Evolutionary conservation across 2,329 filamentous ascomycete genomes (phyloP).

Genomic region (Phoma sp.): DNA sequence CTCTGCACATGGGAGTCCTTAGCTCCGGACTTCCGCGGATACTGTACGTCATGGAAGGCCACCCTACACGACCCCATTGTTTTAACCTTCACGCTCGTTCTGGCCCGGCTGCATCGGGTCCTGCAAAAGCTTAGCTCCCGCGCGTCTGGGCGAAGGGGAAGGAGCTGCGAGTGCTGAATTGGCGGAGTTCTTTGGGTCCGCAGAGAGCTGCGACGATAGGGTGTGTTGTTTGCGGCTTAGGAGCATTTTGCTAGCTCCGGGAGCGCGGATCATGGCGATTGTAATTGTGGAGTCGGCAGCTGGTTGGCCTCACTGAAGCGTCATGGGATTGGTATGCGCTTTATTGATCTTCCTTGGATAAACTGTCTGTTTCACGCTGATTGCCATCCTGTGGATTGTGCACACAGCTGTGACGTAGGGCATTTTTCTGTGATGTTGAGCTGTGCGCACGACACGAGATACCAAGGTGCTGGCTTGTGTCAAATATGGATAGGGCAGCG

Average conservation of each 20-base stretch:
- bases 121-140: neutral
- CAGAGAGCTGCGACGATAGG: neutral
- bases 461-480: neutral
- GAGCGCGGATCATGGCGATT: constrained; percentile 9
- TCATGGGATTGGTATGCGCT: constrained; percentile 3
- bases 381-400: neutral
- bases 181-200: neutral
- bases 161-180: neutral
- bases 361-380: neutral
- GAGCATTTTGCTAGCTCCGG: neutral
- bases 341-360: constrained; percentile 2
- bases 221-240: constrained; percentile 2
- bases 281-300: neutral
- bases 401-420: constrained; percentile 1
- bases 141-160: neutral
- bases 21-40: constrained; percentile 16
- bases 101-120: constrained; percentile 4
- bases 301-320: neutral
- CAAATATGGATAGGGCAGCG: constrained; percentile 6
- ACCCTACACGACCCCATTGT: constrained; percentile 2
- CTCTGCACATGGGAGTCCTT: neutral
- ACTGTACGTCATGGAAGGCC: constrained; percentile 4
- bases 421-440: neutral
- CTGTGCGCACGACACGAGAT: neutral
- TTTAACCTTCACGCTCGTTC: constrained; percentile 5